phyloP scores from a whole-genome alignment of 2,329 filamentous ascomycete species.

The Gremmenia infestans region DNA sequence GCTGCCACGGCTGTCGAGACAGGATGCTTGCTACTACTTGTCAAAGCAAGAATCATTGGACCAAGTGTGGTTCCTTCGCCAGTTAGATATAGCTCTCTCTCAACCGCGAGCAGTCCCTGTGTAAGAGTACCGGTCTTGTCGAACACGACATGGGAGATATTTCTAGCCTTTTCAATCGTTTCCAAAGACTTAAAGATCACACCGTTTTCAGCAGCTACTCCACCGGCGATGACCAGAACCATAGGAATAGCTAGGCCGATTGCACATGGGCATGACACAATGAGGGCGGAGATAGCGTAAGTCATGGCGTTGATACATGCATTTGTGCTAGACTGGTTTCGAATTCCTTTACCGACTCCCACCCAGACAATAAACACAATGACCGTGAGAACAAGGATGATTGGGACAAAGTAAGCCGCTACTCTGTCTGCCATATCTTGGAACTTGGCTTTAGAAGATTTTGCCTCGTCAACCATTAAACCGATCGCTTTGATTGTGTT shows the following conservation, averaged over 20 bases:
- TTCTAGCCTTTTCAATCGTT: slow-evolving; percentile 57
- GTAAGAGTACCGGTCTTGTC: slow-evolving; percentile 81
- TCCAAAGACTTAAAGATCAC: slow-evolving; percentile 65
- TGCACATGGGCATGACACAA: slow-evolving; percentile 75
- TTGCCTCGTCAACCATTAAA: slow-evolving; percentile 65
- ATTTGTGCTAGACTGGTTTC: slow-evolving; percentile 38
- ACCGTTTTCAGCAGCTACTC: slow-evolving; percentile 58
- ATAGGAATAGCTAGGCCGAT: slow-evolving; percentile 68
- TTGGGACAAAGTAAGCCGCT: slow-evolving; percentile 65
- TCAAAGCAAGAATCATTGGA: slow-evolving; percentile 34
- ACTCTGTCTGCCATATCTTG: slow-evolving; percentile 66
- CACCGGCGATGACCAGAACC: slow-evolving; percentile 68
- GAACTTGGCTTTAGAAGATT: slow-evolving; percentile 60
- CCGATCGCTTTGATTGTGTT: slow-evolving; percentile 70
- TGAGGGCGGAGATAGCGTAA: slow-evolving; percentile 62
- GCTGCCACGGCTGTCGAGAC: slow-evolving; percentile 31
- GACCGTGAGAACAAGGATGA: slow-evolving; percentile 52
- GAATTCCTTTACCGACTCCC: slow-evolving; percentile 46
- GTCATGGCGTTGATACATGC: slow-evolving; percentile 59
- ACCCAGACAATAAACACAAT: slow-evolving; percentile 63
- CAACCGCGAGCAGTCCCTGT: slow-evolving; percentile 45
- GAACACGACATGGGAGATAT: slow-evolving; percentile 63
- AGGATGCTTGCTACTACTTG: slow-evolving; percentile 24
- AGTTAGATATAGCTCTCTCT: slow-evolving; percentile 33
- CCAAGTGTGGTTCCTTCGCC: slow-evolving; percentile 16